Evolutionary conservation across 305 asterid species (phyloP).

Genomic region (Fraxinus albicans): DNA sequence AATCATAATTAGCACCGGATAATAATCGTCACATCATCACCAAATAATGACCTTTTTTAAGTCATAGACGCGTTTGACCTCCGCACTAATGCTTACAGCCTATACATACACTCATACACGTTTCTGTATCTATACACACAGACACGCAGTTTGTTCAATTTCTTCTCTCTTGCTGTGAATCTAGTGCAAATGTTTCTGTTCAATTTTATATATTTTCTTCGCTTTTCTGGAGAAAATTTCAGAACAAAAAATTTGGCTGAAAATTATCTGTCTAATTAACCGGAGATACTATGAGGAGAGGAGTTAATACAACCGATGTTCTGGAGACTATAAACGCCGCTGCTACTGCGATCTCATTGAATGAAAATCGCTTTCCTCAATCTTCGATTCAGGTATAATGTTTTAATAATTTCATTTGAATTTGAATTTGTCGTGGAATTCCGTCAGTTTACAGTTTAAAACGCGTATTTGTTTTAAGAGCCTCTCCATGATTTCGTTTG

Average conservation of each 20-base stretch:
- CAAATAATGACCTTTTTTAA: constrained; percentile 16
- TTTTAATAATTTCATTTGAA: constrained; percentile 7
- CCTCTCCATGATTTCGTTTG: constrained; percentile 9
- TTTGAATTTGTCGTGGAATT: neutral
- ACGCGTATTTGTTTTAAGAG: constrained; percentile 9
- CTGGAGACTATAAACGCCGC: constrained; percentile 84
- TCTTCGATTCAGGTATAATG: constrained; percentile 52
- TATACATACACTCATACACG: neutral
- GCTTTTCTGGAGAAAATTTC: neutral
- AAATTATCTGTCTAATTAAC: constrained; percentile 21
- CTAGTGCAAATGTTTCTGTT: neutral
- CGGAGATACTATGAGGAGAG: constrained; percentile 41
- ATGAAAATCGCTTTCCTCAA: constrained; percentile 53
- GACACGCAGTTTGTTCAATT: neutral
- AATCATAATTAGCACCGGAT: neutral
- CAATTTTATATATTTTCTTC: neutral
- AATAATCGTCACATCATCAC: constrained; percentile 21
- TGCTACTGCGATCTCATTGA: constrained; percentile 82
- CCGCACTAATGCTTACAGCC: constrained; percentile 7
- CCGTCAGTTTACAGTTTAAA: constrained; percentile 19
- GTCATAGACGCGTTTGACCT: constrained; percentile 52
- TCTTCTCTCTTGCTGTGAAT: neutral
- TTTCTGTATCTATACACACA: constrained; percentile 1
- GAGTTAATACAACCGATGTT: constrained; percentile 40
- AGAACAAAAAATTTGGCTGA: constrained; percentile 3